Evolutionary conservation across 495 filamentous ascomycete species (phyloP).

Genomic region (Neurospora discreta): DNA sequence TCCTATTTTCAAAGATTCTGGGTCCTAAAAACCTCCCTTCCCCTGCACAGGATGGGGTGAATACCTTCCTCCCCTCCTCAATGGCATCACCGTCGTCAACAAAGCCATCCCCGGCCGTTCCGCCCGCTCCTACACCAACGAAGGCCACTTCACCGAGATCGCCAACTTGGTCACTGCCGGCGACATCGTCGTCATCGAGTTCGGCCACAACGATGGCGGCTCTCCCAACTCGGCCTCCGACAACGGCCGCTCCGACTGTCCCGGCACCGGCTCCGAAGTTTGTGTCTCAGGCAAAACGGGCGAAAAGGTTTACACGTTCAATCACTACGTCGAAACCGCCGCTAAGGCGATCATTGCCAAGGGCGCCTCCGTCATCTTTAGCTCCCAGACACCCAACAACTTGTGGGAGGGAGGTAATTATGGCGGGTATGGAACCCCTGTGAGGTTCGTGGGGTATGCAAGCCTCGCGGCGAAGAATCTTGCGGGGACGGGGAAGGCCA

Average conservation of each 20-base stretch:
- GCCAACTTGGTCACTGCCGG: conserved; percentile 33
- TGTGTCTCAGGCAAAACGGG: conserved; percentile 39
- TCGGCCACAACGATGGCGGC: conserved; percentile 58
- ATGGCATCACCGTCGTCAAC: conserved; percentile 38
- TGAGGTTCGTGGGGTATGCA: conserved; percentile 49
- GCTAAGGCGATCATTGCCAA: conserved; percentile 47
- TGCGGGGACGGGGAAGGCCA: conserved; percentile 21
- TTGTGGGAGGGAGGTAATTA: conserved; percentile 47
- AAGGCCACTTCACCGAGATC: conserved; percentile 47
- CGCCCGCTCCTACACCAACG: conserved; percentile 49
- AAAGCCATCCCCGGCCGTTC: conserved; percentile 48
- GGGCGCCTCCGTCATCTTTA: conserved; percentile 51
- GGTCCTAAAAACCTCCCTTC: conserved; percentile 9
- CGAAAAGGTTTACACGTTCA: conserved; percentile 46
- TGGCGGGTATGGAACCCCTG: conserved; percentile 18
- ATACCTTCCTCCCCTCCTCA: conserved; percentile 40
- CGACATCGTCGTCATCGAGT: conserved; percentile 51
- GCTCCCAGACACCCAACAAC: conserved; percentile 51
- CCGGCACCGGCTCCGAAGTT: conserved; percentile 41
- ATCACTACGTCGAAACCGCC: conserved; percentile 27
- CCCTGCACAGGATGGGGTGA: conserved; percentile 43
- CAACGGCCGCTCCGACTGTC: conserved; percentile 50
- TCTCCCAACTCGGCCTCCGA: conserved; percentile 40
- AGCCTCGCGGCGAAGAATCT: conserved; percentile 34
- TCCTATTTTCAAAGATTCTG: not conserved